Evolutionary conservation across 495 filamentous ascomycete species (phyloP).

Genomic region (Sordaria brevicollis): DNA sequence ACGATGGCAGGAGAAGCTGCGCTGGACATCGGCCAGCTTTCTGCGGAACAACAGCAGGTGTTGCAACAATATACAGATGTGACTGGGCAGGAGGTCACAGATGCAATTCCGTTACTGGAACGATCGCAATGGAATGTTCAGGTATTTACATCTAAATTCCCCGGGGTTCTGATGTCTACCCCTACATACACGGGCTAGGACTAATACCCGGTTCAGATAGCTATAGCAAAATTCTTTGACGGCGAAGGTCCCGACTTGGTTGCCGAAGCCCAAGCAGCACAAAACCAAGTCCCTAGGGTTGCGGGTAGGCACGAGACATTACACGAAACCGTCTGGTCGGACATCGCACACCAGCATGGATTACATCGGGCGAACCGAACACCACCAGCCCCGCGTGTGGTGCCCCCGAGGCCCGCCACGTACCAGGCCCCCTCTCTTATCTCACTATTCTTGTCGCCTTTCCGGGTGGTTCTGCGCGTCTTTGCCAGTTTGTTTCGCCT

Average conservation of each 20-base stretch:
- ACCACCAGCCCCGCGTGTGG: constrained; percentile 68
- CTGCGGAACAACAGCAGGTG: constrained; percentile 62
- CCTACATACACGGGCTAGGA: background rate
- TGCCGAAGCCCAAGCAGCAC: constrained; percentile 61
- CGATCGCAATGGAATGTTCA: constrained; percentile 95
- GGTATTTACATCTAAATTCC: constrained; percentile 33
- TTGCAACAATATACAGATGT: constrained; percentile 83
- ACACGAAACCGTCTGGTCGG: constrained; percentile 42
- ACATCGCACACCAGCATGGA: background rate
- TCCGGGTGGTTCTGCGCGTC: constrained; percentile 64
- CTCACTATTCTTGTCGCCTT: constrained; percentile 67
- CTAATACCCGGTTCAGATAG: constrained; percentile 50
- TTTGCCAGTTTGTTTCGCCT: constrained; percentile 56
- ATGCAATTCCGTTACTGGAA: constrained; percentile 71
- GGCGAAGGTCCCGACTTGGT: constrained; percentile 78
- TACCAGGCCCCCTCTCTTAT: constrained; percentile 65
- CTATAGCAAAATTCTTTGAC: constrained; percentile 94
- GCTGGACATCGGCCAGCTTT: constrained; percentile 59
- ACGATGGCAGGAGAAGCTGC: constrained; percentile 28
- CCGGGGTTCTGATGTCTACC: background rate
- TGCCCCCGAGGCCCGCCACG: constrained; percentile 56
- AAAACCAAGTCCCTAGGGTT: constrained; percentile 45
- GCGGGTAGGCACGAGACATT: constrained; percentile 60
- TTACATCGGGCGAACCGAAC: constrained; percentile 16
- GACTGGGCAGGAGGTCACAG: constrained; percentile 67